Conservation (phyloP, 305 asterid genomes). For the Salvia sclarea region DNA sequence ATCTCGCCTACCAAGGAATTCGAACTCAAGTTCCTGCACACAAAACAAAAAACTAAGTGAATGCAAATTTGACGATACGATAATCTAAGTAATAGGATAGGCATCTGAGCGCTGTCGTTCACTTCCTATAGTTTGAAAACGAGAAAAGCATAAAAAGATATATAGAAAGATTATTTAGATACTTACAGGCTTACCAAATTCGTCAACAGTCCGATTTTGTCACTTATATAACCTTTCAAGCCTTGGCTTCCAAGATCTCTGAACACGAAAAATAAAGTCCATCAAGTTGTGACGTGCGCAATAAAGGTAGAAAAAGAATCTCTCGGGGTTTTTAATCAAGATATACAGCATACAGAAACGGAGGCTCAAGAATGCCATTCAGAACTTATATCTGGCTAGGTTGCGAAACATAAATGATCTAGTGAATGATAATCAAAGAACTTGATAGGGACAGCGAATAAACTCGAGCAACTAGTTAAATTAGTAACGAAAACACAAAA, state of each 20-base stretch:
- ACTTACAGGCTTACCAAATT: conserved; percentile 98
- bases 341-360: not conserved
- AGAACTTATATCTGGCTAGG: not conserved
- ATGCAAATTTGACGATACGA: not conserved
- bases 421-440: not conserved
- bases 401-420: not conserved
- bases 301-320: not conserved
- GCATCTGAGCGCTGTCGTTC: not conserved
- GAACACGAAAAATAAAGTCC: conserved; percentile 23
- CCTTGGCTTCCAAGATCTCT: conserved; percentile 97
- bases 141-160: conserved; percentile 6
- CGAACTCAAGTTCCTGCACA: conserved; percentile 86
- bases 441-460: too few relatives aligned
- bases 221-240: conserved; percentile 81
- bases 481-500: too few relatives aligned
- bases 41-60: conserved; percentile 4
- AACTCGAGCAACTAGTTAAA: too few relatives aligned
- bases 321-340: not conserved
- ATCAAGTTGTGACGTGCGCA: not conserved
- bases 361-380: conserved; percentile 4
- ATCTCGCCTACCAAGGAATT: conserved; percentile 75
- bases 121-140: not conserved
- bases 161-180: conserved; percentile 37
- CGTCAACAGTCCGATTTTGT: conserved; percentile 67
- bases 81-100: not conserved